Percentiles rank a stretch among this genome's conserved stretches.
phyloP scores from a whole-genome alignment of 108 stramenopile genomes.

The Halocafeteria seosinensis region DNA sequence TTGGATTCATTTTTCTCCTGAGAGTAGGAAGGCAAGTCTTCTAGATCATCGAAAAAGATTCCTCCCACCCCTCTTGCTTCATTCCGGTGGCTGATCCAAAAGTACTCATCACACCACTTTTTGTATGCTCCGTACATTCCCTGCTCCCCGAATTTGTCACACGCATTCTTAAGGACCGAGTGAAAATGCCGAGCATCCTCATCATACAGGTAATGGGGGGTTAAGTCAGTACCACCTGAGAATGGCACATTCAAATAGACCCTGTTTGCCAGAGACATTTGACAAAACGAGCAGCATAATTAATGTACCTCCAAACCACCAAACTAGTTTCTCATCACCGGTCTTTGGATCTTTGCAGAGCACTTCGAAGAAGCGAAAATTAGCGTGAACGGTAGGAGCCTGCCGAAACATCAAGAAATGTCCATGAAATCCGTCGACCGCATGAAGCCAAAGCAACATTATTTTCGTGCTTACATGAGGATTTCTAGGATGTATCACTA shows the following conservation, averaged over 20 bases:
- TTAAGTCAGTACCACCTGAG: slow-evolving; percentile 97
- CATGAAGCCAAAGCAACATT: slow-evolving; percentile 13
- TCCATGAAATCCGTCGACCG: background rate
- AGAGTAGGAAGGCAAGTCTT: too few species aligned
- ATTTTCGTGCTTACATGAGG: slow-evolving; percentile 32
- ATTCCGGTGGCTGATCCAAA: slow-evolving; percentile 71
- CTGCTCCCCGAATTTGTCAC: slow-evolving; percentile 84
- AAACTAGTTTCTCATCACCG: slow-evolving; percentile 11
- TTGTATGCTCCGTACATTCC: slow-evolving; percentile 82
- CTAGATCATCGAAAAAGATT: slow-evolving; percentile 95
- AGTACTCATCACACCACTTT: slow-evolving; percentile 92
- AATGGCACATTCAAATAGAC: too few species aligned
- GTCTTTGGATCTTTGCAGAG: background rate
- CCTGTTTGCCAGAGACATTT: too few species aligned
- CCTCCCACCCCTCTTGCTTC: slow-evolving; percentile 92
- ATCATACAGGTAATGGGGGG: slow-evolving; percentile 77
- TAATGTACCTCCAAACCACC: slow-evolving; percentile 99
- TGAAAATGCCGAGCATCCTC: slow-evolving; percentile 96
- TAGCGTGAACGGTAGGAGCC: slow-evolving; percentile 97
- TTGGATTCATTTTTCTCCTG: slow-evolving; percentile 49
- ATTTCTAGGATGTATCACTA: slow-evolving; percentile 95
- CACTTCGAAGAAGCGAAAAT: slow-evolving; percentile 92
- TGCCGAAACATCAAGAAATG: background rate
- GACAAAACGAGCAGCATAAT: too few species aligned
- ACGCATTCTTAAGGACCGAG: slow-evolving; percentile 89